Percentiles rank a stretch among this genome's conserved stretches.
Evolutionary conservation across 192 early-diverging fungal species (phyloP).

Genomic region (Coemansia furcata): DNA sequence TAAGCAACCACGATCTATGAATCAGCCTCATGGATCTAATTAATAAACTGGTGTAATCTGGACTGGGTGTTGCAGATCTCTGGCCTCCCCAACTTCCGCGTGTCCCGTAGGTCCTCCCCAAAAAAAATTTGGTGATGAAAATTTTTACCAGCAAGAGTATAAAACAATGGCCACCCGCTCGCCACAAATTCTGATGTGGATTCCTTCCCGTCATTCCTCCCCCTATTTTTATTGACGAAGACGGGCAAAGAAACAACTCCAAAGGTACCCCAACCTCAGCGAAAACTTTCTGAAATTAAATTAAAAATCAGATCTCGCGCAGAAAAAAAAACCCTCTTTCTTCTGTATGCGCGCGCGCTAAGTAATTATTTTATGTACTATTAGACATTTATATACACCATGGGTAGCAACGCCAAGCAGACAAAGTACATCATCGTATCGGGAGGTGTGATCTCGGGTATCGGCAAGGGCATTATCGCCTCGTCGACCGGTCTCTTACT

Average conservation of each 20-base stretch:
- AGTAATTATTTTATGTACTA: constrained; percentile 4
- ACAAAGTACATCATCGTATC: constrained; percentile 97
- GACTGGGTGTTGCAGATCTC: not conserved
- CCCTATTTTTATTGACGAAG: constrained; percentile 13
- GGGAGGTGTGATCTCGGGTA: constrained; percentile 98
- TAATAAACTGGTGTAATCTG: not conserved
- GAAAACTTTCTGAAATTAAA: not conserved
- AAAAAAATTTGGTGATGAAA: constrained; percentile 1
- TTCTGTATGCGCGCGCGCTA: constrained; percentile 2
- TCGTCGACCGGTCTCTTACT: constrained; percentile 94
- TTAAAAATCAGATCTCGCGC: not conserved
- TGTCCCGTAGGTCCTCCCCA: not conserved
- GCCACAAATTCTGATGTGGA: not conserved
- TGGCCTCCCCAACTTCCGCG: not conserved
- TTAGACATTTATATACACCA: constrained; percentile 8
- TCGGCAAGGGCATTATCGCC: constrained; percentile 99
- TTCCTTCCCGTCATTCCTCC: constrained; percentile 51
- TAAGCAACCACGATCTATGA: not conserved
- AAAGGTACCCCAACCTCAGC: constrained; percentile 7
- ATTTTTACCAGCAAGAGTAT: constrained; percentile 19
- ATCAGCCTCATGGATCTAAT: not conserved
- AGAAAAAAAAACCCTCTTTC: not conserved
- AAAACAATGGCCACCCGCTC: constrained; percentile 16
- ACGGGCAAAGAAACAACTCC: constrained; percentile 38
- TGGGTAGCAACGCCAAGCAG: constrained; percentile 40